Base-by-base conservation (phyloP, 257 asterid genomes). In the Oldenlandia corymbosa region DNA sequence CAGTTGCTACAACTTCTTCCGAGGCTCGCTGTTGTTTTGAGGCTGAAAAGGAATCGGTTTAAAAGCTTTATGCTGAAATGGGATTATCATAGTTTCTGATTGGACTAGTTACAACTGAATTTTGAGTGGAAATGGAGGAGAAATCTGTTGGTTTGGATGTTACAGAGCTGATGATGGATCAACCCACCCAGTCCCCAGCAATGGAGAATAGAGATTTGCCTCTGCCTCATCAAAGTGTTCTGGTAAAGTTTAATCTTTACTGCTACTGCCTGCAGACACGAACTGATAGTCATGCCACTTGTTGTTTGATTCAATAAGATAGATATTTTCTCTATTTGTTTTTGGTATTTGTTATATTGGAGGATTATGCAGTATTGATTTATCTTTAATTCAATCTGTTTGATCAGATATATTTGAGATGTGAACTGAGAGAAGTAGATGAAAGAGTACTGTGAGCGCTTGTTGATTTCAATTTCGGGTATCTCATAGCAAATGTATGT, bases 111-210 rank as follows among this genome's bases (percentile, higher is more conserved):
- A 39, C 5, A 23, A 31, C 31, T 48, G 24, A 10, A 13, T 45
- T 27, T n/a, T 56, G 37, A 46, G 41, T 61, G 17, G n/a, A 41
- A 21, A 69, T 69, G 69, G 74, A 69, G 34, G 74, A 69, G 52
- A 62, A 62, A 54, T 45, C 74, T 43, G 68, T 23, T 3, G 62
- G 52, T 46, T 24, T 17, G 34, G 58, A 21, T 50, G 62, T 31
- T 61, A 39, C 24, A 57, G 68, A 36, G 27, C 16, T 41, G 74
- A 56, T 47, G 53, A 48, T 46, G 53, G 37, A 62, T 69, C 64
- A 69, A 37, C 49, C 64, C 5, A 51, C 58, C 53, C 68, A 62
- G 32, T 36, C 21, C 58, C 56, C 31, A n/a, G 68, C 60, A 53
- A 39, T 54, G 12, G 58, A 58, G 58, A 52, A 58, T 58, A 50